These are phyloP conservation scores for Nowakowskiella sp. DNA, from an alignment of 192 early-diverging fungal genomes.

Conservation along the genomic window DNA sequence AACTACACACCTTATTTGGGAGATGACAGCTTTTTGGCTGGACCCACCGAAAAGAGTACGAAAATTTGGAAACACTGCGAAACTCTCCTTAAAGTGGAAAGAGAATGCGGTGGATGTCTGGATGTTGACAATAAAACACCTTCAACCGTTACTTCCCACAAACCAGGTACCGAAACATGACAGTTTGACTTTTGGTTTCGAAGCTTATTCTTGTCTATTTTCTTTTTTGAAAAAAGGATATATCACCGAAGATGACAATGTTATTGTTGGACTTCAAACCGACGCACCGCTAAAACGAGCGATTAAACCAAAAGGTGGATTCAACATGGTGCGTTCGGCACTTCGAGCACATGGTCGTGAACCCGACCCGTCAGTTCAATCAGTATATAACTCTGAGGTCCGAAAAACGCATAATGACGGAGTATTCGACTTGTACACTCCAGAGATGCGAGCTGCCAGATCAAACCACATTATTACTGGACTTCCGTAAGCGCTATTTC, in stretches of 20 bases:
- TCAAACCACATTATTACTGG: constrained; percentile 20
- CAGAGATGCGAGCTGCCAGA: constrained; percentile 16
- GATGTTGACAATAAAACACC: constrained; percentile 13
- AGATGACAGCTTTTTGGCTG: neutral
- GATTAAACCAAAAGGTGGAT: constrained; percentile 15
- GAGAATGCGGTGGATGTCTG: constrained; percentile 9
- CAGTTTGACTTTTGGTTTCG: neutral
- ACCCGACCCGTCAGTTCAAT: constrained; percentile 8
- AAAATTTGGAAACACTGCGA: constrained; percentile 13
- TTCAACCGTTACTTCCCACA: constrained; percentile 10
- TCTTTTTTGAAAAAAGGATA: constrained; percentile 2
- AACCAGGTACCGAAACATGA: constrained; percentile 1
- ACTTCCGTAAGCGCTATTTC: constrained; percentile 2
- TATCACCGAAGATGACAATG: constrained; percentile 17
- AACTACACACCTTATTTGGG: neutral
- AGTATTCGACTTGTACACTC: constrained; percentile 17
- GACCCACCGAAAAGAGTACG: constrained; percentile 6
- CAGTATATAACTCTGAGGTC: constrained; percentile 16
- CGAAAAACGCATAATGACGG: constrained; percentile 18
- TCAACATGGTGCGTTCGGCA: constrained; percentile 16
- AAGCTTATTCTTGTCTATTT: neutral
- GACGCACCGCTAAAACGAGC: constrained; percentile 19
- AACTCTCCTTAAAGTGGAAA: constrained; percentile 4
- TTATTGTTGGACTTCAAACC: constrained; percentile 18
- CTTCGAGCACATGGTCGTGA: constrained; percentile 6